Evolutionary conservation across 129 eudicot genomes (phyloP).

Genomic region (Helianthus tuberosus): DNA sequence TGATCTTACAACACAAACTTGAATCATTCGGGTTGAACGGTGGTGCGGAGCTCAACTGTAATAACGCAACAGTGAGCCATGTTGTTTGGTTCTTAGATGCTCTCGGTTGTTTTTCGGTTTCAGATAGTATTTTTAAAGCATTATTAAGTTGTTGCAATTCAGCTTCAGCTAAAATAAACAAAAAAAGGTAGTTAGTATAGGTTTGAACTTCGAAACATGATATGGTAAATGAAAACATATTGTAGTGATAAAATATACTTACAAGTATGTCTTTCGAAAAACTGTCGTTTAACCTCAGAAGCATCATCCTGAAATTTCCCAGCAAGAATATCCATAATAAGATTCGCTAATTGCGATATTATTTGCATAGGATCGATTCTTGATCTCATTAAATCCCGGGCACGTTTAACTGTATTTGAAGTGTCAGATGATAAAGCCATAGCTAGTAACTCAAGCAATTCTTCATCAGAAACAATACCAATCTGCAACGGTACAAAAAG

Average conservation of each 20-base stretch:
- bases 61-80: slow-evolving; percentile 93
- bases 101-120: slow-evolving; percentile 90
- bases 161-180: slow-evolving; percentile 70
- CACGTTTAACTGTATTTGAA: slow-evolving; percentile 77
- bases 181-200: slow-evolving; percentile 9
- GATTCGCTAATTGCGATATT: slow-evolving; percentile 83
- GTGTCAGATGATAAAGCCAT: slow-evolving; percentile 90
- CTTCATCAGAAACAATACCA: slow-evolving; percentile 95
- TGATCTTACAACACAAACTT: slow-evolving; percentile 49
- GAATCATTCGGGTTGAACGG: slow-evolving; percentile 53
- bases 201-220: slow-evolving; percentile 1
- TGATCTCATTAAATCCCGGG: slow-evolving; percentile 89
- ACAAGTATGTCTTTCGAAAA: slow-evolving; percentile 69
- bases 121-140: slow-evolving; percentile 80
- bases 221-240: not conserved
- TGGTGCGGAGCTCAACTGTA: slow-evolving; percentile 73
- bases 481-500: too few relatives aligned
- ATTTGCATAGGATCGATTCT: slow-evolving; percentile 89
- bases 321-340: slow-evolving; percentile 95
- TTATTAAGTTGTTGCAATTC: slow-evolving; percentile 80
- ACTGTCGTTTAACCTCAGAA: slow-evolving; percentile 65
- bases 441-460: slow-evolving; percentile 78
- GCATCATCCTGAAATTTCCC: slow-evolving; percentile 65
- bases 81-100: slow-evolving; percentile 85
- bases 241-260: slow-evolving; percentile 32